phyloP scores from a whole-genome alignment of 208 protist species.

The Trypanosoma boissoni region DNA sequence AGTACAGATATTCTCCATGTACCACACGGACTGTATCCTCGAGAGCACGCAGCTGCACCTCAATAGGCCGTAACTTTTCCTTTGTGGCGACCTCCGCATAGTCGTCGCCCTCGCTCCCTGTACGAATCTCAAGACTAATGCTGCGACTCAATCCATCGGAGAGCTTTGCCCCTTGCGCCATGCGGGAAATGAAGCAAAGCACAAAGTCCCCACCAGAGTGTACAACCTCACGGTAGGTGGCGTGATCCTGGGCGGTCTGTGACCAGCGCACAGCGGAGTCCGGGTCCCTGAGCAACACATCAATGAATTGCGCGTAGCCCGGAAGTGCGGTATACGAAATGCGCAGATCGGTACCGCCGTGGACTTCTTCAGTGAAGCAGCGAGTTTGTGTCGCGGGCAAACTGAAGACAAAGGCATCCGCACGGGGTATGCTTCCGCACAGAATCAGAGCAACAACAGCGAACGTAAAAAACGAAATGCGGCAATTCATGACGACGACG shows the following conservation, averaged over 20 bases:
- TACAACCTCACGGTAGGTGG: constrained; percentile 35
- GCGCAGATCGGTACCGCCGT: constrained; percentile 47
- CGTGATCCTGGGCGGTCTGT: constrained; percentile 28
- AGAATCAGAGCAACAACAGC: constrained; percentile 10
- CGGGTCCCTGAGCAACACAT: constrained; percentile 35
- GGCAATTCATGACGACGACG: constrained; percentile 33
- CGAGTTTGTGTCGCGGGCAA: constrained; percentile 33
- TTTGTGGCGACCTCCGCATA: constrained; percentile 66
- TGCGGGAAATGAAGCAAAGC: constrained; percentile 69
- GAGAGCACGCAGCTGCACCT: constrained; percentile 83
- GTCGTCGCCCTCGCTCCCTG: constrained; percentile 65
- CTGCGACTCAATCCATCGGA: constrained; percentile 16
- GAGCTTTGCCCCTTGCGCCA: constrained; percentile 25
- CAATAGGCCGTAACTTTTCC: constrained; percentile 89
- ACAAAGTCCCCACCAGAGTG: constrained; percentile 56
- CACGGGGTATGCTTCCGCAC: constrained; percentile 5
- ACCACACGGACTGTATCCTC: constrained; percentile 82
- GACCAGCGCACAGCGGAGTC: constrained; percentile 19
- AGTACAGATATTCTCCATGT: constrained; percentile 87
- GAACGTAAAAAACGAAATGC: constrained; percentile 5
- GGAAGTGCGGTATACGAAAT: constrained; percentile 49
- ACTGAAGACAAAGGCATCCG: constrained; percentile 55
- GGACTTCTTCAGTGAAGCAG: constrained; percentile 85
- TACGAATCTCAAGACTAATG: constrained; percentile 35
- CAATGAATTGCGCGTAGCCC: constrained; percentile 66